Base-by-base conservation (phyloP, 192 early-diverging fungal genomes). In the Kappamyces sp. region DNA sequence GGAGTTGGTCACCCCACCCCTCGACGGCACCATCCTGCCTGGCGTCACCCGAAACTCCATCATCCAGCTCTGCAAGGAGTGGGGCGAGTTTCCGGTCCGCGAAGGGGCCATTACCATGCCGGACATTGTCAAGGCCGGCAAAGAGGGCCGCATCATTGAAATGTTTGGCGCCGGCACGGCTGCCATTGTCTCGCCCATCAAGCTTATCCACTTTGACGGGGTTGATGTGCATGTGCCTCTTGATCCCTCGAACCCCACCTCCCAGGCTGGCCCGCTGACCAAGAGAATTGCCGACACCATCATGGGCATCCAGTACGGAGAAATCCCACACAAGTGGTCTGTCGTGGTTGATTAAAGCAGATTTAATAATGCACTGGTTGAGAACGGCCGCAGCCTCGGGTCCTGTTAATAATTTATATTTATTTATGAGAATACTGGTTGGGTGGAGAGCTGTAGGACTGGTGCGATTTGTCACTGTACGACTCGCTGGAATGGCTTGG, bases 111-210 rank as follows among this genome's bases (percentile, higher is more conserved):
- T 95, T 59, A 86, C 78, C 60, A 92, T 97, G 90, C 69, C 66
- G 47, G 82, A 90, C 64, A 55, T 97, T 15, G 68, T 76, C 38
- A 71, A 87, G 59, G 90, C 91, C 36, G 64, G 83, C 55, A 77
- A 89, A 57, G 82, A 91, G 65, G 84, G 83, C 23, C 84, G 92
- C 37, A 46, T 97, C 55, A 69, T 87, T 39, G 93, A 97, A 65
- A 86, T 94, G 85, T 97, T 97, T 78, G 93, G 93, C 58, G 79
- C 91, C 12, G 94, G 94, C 47, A 97, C 94, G 48, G 94, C 94
- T 37, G 91, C 90, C 70, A 93, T 97, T 66, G 93, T 97, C 23
- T 82, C 76, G 58, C 94, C 94, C 8, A 91, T 97, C 76, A 92
- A 88, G 82, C 74, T 67, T 49, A 90, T 97, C 66, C 66, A 73